Evolutionary conservation across 2,329 filamentous ascomycete species (phyloP).

Genomic region (Botrytis sinoallii): DNA sequence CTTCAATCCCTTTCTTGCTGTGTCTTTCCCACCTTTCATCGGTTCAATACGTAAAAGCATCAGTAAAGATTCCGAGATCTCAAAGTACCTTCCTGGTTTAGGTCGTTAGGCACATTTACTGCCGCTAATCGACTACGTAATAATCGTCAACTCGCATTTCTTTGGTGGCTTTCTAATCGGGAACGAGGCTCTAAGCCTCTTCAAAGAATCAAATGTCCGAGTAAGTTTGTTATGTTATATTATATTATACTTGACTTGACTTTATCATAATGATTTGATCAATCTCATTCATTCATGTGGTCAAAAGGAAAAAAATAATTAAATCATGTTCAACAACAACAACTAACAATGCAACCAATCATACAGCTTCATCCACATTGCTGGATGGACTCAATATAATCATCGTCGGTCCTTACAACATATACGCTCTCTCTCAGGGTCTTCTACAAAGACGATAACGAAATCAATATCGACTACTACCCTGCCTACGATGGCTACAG

Average conservation of each 20-base stretch:
- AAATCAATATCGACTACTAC: slow-evolving; percentile 42
- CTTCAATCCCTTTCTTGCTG: background rate
- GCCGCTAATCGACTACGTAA: slow-evolving; percentile 15
- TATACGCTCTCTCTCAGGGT: slow-evolving; percentile 10
- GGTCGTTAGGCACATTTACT: background rate
- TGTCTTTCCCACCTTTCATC: background rate
- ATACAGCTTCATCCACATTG: slow-evolving; percentile 51
- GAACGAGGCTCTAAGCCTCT: slow-evolving; percentile 20
- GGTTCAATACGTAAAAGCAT: background rate
- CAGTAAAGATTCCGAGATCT: background rate
- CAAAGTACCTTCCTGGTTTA: slow-evolving; percentile 2
- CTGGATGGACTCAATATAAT: slow-evolving; percentile 46
- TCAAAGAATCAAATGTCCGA: slow-evolving; percentile 18
- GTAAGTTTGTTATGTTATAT: background rate
- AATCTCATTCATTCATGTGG: background rate
- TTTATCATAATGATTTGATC: background rate
- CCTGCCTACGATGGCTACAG: slow-evolving; percentile 41
- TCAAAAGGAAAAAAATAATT: background rate
- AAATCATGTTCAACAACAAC: background rate
- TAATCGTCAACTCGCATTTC: slow-evolving; percentile 14
- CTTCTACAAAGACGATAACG: slow-evolving; percentile 27
- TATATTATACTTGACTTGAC: background rate
- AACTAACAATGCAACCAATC: slow-evolving; percentile 14
- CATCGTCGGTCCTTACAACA: slow-evolving; percentile 32
- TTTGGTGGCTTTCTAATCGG: slow-evolving; percentile 13